A percentile compares a stretch with the other conserved stretches of the same genome.
phyloP scores from a whole-genome alignment of 257 asterid genomes.

The Agastache rugosa region DNA sequence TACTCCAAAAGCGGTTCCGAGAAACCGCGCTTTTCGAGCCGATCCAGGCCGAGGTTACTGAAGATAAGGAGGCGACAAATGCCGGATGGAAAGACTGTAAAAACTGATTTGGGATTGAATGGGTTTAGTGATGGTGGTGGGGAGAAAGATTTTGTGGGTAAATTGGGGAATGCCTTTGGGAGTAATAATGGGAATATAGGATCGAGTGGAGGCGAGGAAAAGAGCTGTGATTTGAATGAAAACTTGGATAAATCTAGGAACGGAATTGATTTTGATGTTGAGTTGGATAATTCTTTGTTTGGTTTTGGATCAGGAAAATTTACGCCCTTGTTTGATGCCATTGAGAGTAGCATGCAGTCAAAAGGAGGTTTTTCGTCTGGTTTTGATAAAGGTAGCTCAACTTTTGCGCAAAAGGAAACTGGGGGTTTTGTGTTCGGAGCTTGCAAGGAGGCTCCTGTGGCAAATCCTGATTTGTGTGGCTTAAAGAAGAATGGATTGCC shows the following conservation, averaged over 20 bases:
- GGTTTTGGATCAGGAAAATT: conserved; percentile 34
- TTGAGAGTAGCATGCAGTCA: conserved; percentile 23
- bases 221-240: conserved; percentile 33
- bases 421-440: conserved; percentile 47
- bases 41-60: conserved; percentile 61
- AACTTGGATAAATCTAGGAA: conserved; percentile 27
- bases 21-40: conserved; percentile 41
- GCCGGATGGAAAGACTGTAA: conserved; percentile 40
- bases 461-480: conserved; percentile 32
- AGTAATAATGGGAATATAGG: conserved; percentile 31
- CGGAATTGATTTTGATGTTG: conserved; percentile 35
- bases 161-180: conserved; percentile 36
- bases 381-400: conserved; percentile 37
- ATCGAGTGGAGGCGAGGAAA: conserved; percentile 31
- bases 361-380: conserved; percentile 37
- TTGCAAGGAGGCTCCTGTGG: conserved; percentile 30
- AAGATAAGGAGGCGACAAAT: conserved; percentile 59
- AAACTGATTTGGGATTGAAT: conserved; percentile 41
- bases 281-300: conserved; percentile 33
- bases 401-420: conserved; percentile 32
- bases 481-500: conserved; percentile 27
- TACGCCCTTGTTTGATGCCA: conserved; percentile 37
- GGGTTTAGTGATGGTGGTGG: conserved; percentile 41
- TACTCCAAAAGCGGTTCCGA: conserved; percentile 41
- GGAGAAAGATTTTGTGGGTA: conserved; percentile 31